Evolutionary conservation across 2,329 filamentous ascomycete genomes (phyloP), one percentile per base, ranked within the genome.

Genomic region (Davidsoniella australis): DNA sequence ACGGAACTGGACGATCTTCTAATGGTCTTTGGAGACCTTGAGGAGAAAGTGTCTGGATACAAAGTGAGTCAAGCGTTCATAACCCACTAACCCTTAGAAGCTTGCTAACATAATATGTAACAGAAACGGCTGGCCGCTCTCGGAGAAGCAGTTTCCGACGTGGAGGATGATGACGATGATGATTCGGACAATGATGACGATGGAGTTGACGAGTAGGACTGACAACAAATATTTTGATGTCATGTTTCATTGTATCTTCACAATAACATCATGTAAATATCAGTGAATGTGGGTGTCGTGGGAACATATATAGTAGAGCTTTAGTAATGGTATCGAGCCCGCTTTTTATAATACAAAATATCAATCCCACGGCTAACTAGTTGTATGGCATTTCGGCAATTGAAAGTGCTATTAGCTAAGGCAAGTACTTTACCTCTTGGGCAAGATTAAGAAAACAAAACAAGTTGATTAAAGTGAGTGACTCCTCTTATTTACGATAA

Each of bases 1-100:
- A 71, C 75, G 2, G 85, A 91, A 62, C 68, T 89, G 42, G 85
- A 91, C 56, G 85, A 91, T 61, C 68, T 89, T 48, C 66, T 91
- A 36, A 82, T 89, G 66, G 80, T 91, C 4, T 85, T 88, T 62
- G 78, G 76, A 12, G 85, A 91, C 59, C 60, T 87, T 16, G 85
- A 91, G 62, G 82, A 85, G 48, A 89, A 88, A 65, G 69, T 78
- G 45, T 71, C 72, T 40, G 77, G 75, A 57, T 86, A 89, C 60
- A 89, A 85, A 72, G 81, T 82, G 64, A 56, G 71, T 52, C 7
- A n/a, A n/a, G 39, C 16, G 9, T 45, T 43, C 12, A 16, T 26
- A 16, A 17, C 16, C 6, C 14, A 4, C 24, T 40, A 38, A 14
- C 9, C 39, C 17, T 12, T 39, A 2, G 7, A 45, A n/a, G 14